Conservation (phyloP, 257 asterid species). For the Pogostemon cablin region DNA sequence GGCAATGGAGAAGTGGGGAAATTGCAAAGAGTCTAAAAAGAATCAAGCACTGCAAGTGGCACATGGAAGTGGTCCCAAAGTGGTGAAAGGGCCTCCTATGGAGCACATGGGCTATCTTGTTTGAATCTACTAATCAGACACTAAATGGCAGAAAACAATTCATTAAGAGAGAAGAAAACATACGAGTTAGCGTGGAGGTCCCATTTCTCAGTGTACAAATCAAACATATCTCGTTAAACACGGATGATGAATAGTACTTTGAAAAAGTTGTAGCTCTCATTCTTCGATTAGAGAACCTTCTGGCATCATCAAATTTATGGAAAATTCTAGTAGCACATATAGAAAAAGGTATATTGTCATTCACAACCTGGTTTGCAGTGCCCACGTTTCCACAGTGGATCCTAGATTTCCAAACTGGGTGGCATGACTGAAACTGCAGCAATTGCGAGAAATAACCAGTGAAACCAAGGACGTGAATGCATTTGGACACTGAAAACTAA, state of each 20-base stretch:
- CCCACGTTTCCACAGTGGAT: conserved; percentile 21
- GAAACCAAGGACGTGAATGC: background rate
- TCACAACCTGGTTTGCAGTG: conserved; percentile 23
- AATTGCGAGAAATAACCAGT: background rate
- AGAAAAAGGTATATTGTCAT: conserved; percentile 3
- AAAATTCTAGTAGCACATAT: conserved; percentile 16
- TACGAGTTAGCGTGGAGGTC: conserved; percentile 33
- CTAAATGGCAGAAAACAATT: conserved; percentile 41
- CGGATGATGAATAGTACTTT: conserved; percentile 32
- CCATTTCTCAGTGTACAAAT: conserved; percentile 35
- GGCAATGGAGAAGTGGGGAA: conserved; percentile 14
- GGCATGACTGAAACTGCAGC: conserved; percentile 23
- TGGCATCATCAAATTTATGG: conserved; percentile 34
- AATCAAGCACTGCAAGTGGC: conserved; percentile 47
- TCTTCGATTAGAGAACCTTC: conserved; percentile 34
- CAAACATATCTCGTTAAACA: conserved; percentile 10
- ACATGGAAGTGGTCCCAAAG: conserved; percentile 70
- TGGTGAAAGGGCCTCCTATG: conserved; percentile 32
- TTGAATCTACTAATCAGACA: conserved; percentile 34
- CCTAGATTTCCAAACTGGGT: conserved; percentile 16
- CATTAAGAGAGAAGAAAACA: conserved; percentile 29
- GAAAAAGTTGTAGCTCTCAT: conserved; percentile 15
- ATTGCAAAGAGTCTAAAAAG: conserved; percentile 15
- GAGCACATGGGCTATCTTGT: conserved; percentile 57
- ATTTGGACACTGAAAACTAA: background rate